phyloP scores from a whole-genome alignment of 176 grass and related monocot genomes.

The Puccinellia tenuiflora region DNA sequence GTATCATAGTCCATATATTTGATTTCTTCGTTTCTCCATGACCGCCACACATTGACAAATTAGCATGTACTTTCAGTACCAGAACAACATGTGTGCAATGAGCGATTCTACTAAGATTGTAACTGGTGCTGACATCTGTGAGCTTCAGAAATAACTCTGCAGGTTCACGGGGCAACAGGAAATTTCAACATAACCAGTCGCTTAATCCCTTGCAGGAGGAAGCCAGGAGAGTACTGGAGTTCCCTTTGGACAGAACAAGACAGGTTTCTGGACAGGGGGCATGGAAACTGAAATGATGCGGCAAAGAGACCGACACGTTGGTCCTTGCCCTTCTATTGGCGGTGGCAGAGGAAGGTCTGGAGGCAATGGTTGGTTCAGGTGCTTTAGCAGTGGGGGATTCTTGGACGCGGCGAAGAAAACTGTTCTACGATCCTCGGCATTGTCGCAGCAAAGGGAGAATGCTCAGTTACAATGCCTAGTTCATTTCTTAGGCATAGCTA shows the following conservation, averaged over 20 bases:
- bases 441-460: slow-evolving; percentile 3
- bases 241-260: slow-evolving; percentile 40
- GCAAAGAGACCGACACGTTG: slow-evolving; percentile 16
- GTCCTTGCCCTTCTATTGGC: slow-evolving; percentile 21
- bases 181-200: background rate
- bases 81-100: too few species aligned
- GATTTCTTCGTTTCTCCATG: too few species aligned
- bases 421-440: slow-evolving; percentile 57
- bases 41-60: too few species aligned
- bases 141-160: too few species aligned
- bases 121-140: too few species aligned
- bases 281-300: slow-evolving; percentile 28
- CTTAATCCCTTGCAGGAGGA: slow-evolving; percentile 24
- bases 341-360: slow-evolving; percentile 47
- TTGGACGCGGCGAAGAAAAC: slow-evolving; percentile 65
- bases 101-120: too few species aligned
- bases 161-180: background rate
- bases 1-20: too few species aligned
- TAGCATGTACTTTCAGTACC: too few species aligned
- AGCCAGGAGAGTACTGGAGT: too few species aligned
- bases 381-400: slow-evolving; percentile 54
- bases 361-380: slow-evolving; percentile 61
- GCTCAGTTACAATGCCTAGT: background rate
- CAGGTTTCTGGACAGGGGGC: slow-evolving; percentile 36
- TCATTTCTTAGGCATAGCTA: too few species aligned